phyloP scores from a whole-genome alignment of 305 asterid genomes.

The Solanum hybrid region DNA sequence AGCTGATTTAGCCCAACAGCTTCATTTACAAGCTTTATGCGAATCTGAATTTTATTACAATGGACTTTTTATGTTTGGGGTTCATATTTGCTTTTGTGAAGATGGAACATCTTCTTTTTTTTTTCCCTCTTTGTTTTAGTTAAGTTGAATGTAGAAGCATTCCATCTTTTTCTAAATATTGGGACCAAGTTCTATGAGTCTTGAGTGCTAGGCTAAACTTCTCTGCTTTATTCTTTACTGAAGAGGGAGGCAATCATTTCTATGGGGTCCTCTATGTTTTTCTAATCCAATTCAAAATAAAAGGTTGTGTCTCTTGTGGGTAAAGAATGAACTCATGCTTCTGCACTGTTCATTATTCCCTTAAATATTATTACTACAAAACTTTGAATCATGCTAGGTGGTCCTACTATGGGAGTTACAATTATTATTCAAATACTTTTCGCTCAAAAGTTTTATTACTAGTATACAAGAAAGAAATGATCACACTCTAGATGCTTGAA shows the following conservation, averaged over 20 bases:
- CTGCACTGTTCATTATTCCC: neutral
- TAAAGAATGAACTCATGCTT: neutral
- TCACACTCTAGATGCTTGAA: neutral
- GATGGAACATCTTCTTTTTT: neutral
- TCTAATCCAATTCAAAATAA: slow-evolving; percentile 5
- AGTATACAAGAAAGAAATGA: neutral
- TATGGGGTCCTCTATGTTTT: slow-evolving; percentile 6
- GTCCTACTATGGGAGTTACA: neutral
- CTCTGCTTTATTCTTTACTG: slow-evolving; percentile 36
- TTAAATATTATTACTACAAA: neutral
- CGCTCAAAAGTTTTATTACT: neutral
- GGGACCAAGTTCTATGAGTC: slow-evolving; percentile 13
- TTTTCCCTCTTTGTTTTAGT: neutral
- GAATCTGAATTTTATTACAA: slow-evolving; percentile 14
- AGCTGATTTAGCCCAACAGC: neutral
- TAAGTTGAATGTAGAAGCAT: slow-evolving; percentile 22
- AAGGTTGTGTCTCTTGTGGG: slow-evolving; percentile 17
- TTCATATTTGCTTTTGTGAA: slow-evolving; percentile 35
- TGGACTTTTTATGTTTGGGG: slow-evolving; percentile 11
- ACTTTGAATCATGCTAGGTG: neutral
- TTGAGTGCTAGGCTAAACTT: slow-evolving; percentile 8
- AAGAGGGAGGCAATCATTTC: slow-evolving; percentile 7
- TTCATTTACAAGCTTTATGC: slow-evolving; percentile 22
- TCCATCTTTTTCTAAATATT: slow-evolving; percentile 24
- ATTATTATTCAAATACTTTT: neutral